A percentile compares a stretch with the other conserved stretches of the same genome.
Conservation (phyloP, 1,284 basidiomycete genomes). For the Boletus sp. region DNA sequence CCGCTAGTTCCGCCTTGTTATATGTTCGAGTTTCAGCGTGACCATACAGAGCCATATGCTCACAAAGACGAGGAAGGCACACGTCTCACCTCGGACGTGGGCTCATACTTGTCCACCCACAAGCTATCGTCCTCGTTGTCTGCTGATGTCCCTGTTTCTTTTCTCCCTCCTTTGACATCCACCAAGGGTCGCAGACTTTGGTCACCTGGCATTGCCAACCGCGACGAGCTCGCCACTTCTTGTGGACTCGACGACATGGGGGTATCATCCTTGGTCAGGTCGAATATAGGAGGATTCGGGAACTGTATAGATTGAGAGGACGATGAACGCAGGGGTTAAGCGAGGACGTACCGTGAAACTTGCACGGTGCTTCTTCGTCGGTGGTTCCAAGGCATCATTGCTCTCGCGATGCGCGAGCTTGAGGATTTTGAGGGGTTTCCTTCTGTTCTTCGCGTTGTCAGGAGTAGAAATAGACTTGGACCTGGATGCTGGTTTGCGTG, state of each 20-base stretch:
- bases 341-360: slow-evolving; percentile 17
- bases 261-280: slow-evolving; percentile 31
- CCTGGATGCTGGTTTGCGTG: slow-evolving; percentile 26
- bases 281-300: slow-evolving; percentile 41
- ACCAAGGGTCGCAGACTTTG: slow-evolving; percentile 17
- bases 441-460: slow-evolving; percentile 23
- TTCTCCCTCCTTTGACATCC: slow-evolving; percentile 51
- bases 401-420: slow-evolving; percentile 38
- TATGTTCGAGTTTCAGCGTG: slow-evolving; percentile 1
- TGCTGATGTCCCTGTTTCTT: slow-evolving; percentile 30
- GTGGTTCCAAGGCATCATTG: slow-evolving; percentile 23
- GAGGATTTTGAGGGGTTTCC: slow-evolving; percentile 42
- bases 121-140: slow-evolving; percentile 49
- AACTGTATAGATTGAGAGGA: slow-evolving; percentile 33
- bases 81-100: slow-evolving; percentile 59
- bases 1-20: slow-evolving; percentile 76
- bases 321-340: not conserved
- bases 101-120: slow-evolving; percentile 83
- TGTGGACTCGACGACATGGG: slow-evolving; percentile 18
- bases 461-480: slow-evolving; percentile 17
- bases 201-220: not conserved
- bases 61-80: not conserved
- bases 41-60: not conserved
- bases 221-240: slow-evolving; percentile 7
- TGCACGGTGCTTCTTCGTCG: slow-evolving; percentile 44